These are phyloP conservation scores for Chlorella sp. DNA, from an alignment of 139 green algal species.

Conservation along the genomic window DNA sequence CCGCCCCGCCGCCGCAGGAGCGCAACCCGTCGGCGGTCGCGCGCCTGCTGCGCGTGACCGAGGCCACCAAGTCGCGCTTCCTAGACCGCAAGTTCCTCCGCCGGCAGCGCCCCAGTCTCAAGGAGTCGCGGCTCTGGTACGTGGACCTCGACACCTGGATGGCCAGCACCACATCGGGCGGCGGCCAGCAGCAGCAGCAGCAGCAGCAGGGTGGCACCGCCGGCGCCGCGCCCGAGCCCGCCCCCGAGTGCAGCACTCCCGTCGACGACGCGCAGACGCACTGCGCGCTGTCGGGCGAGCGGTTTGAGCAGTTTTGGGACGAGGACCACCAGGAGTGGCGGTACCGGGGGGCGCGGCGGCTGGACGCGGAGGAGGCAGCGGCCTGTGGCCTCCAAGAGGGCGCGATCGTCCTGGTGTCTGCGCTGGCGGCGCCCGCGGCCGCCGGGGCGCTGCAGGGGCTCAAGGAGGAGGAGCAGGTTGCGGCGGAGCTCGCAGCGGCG, in stretches of 20 bases:
- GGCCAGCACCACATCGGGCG: conserved; percentile 43
- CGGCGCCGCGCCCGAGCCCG: too few relatives aligned
- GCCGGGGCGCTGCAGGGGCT: conserved; percentile 10
- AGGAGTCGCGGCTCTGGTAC: conserved; percentile 61
- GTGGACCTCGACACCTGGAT: conserved; percentile 66
- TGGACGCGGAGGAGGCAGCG: conserved; percentile 36
- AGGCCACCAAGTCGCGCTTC: conserved; percentile 19
- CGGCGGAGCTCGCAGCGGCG: conserved; percentile 9
- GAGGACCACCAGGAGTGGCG: conserved; percentile 66
- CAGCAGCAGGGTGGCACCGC: neutral
- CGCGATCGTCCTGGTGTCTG: conserved; percentile 44
- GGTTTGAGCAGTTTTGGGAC: conserved; percentile 75
- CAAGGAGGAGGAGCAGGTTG: conserved; percentile 10
- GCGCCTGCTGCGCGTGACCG: conserved; percentile 29
- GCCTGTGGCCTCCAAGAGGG: conserved; percentile 45
- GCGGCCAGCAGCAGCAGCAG: neutral
- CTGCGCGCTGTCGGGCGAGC: conserved; percentile 67
- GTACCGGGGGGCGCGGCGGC: conserved; percentile 45
- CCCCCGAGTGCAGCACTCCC: conserved; percentile 37
- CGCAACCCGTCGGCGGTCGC: conserved; percentile 33
- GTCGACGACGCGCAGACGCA: conserved; percentile 52
- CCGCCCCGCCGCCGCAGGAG: conserved; percentile 1
- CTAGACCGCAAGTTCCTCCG: conserved; percentile 47
- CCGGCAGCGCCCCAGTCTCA: conserved; percentile 15
- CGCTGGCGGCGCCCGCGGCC: conserved; percentile 14